phyloP scores from a whole-genome alignment of 257 asterid genomes.

The Nicotiana sylvestris region DNA sequence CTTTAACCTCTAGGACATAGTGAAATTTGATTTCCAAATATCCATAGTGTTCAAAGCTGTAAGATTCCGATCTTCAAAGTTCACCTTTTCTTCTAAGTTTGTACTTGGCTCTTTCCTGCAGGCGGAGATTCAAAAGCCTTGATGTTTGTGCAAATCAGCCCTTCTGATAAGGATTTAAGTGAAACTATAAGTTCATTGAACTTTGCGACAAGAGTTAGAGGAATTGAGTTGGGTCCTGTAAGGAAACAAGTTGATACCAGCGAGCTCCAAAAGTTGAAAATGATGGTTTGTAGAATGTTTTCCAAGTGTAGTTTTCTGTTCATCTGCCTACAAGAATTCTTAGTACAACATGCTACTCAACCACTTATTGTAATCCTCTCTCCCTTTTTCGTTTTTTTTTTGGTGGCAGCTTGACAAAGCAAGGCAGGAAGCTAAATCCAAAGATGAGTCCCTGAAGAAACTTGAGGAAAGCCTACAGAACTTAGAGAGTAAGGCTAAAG shows the following conservation, averaged over 20 bases:
- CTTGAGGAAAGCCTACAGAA: constrained; percentile 76
- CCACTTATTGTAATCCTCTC: background rate
- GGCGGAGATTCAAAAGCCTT: constrained; percentile 95
- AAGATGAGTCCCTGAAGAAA: constrained; percentile 72
- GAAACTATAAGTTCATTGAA: constrained; percentile 89
- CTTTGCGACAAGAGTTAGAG: constrained; percentile 91
- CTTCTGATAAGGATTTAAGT: constrained; percentile 80
- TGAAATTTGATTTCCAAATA: background rate
- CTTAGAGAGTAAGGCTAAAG: constrained; percentile 74
- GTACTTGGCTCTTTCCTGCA: constrained; percentile 15
- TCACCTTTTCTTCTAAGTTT: background rate
- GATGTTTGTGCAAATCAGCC: constrained; percentile 98
- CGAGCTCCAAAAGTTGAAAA: constrained; percentile 74
- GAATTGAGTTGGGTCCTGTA: constrained; percentile 82
- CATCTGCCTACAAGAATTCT: background rate
- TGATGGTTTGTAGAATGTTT: constrained; percentile 52
- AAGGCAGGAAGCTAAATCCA: constrained; percentile 61
- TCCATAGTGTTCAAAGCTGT: background rate
- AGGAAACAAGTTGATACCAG: constrained; percentile 73
- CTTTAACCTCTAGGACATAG: background rate
- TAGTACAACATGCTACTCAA: background rate
- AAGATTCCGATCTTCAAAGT: background rate
- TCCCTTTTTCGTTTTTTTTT: background rate
- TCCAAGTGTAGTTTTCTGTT: constrained; percentile 3
- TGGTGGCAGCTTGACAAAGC: constrained; percentile 69